Base-by-base conservation (phyloP, 2,329 filamentous ascomycete genomes). In the Dryadomyces quercus-mongolicae region DNA sequence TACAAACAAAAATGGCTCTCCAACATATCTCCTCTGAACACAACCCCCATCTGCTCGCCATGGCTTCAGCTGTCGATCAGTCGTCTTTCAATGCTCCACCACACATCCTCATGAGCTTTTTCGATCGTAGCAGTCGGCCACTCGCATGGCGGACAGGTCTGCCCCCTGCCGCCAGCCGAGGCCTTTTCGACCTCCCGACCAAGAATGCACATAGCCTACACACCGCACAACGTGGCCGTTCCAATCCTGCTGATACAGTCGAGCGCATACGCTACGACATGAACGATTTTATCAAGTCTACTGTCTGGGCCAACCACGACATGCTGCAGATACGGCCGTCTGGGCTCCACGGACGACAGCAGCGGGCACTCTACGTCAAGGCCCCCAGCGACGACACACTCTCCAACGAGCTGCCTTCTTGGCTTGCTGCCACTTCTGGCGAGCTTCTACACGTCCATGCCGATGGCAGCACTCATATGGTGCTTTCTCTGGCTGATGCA, bases 391-490 rank as follows among this genome's bases (percentile, higher is more conserved):
- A 8, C 47, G 25, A 8, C 13, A 18, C 21, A 18, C 1, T 10
- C 8, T 8, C 6, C 18, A 12, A 52, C 5, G 25, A 31, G 25
- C n/a, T 45, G 36, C 50, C 20, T 52, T 21, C 43, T 55, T 60
- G 13, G 48, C 20, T 46, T 59, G 61, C 31, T 55, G 63, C 45
- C 42, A 58, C 62, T 7, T 53, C 40, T 10, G 67, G 67, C 18
- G 71, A 73, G 60, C 63, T 67, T 15, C 60, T 63, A 1, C 71
- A 74, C 56, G 59, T 69, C 18, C 70, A 73, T 55, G 56, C 57
- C 9, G 71, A 73, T 56, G 67, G 69, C 15, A 70, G 67, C 55
- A 57, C 67, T 10, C 71, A 74, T 57, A 54, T 70, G 34, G 62
- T 65, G 2, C 60, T 73, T 22, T 67, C 66, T 51, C 61, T 68